Evolutionary conservation across 129 eudicot species (phyloP).

Genomic region (Flaveria trinervia): DNA sequence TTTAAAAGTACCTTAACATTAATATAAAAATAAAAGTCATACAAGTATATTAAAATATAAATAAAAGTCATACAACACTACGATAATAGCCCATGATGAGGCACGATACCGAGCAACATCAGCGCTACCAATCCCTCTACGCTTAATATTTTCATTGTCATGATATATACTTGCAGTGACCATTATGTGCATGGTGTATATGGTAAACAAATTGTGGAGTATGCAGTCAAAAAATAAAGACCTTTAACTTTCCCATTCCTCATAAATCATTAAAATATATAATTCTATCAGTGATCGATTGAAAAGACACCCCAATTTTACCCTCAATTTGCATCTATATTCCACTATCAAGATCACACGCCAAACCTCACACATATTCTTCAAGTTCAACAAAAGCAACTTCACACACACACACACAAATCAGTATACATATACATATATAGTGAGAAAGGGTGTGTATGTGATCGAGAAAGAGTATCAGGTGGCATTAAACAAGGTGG

Average conservation of each 20-base stretch:
- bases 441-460: not conserved
- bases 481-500: conserved; percentile 53
- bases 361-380: not conserved
- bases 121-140: too few relatives aligned
- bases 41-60: too few relatives aligned
- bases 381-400: not conserved
- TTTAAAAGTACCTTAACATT: too few relatives aligned
- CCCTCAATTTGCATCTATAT: conserved; percentile 4
- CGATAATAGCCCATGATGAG: too few relatives aligned
- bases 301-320: not conserved
- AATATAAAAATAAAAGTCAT: too few relatives aligned
- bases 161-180: too few relatives aligned
- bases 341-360: conserved; percentile 5
- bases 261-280: not conserved
- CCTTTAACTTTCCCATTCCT: not conserved
- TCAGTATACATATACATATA: not conserved
- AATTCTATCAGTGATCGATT: conserved; percentile 20
- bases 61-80: too few relatives aligned
- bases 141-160: too few relatives aligned
- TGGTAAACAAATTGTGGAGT: not conserved
- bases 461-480: not conserved
- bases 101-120: too few relatives aligned
- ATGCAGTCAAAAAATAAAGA: conserved; percentile 12
- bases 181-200: too few relatives aligned
- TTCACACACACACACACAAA: too few relatives aligned